Conservation (phyloP, 257 asterid species). For the Capsicum pubescens region DNA sequence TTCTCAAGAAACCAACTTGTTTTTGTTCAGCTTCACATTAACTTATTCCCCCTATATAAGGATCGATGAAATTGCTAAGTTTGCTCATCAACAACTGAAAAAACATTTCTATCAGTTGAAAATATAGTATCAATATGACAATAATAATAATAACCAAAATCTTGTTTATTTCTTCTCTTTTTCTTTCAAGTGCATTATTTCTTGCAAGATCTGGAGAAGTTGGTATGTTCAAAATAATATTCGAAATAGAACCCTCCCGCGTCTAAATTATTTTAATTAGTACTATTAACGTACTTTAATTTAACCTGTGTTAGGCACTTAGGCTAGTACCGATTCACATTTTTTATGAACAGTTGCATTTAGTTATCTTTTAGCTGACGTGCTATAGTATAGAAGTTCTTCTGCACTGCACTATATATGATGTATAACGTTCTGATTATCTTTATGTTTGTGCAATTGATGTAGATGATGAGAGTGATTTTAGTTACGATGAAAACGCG, state of each 20-base stretch:
- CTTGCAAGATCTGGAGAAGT: slow-evolving; percentile 52
- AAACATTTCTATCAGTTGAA: not conserved
- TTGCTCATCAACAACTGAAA: not conserved
- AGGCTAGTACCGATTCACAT: not conserved
- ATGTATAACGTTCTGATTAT: not conserved
- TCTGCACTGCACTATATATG: too few relatives aligned
- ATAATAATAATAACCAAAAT: not conserved
- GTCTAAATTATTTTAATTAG: not conserved
- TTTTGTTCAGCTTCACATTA: not conserved
- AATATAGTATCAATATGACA: not conserved
- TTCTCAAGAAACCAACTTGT: not conserved
- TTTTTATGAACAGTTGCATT: not conserved
- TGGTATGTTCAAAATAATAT: slow-evolving; percentile 36
- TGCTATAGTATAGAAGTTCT: not conserved
- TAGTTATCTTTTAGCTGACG: not conserved
- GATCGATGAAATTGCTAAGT: not conserved
- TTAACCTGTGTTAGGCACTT: too few relatives aligned
- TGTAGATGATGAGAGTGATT: slow-evolving; percentile 66
- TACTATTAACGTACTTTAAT: not conserved
- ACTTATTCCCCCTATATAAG: not conserved
- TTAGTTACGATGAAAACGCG: slow-evolving; percentile 56
- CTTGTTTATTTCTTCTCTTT: not conserved
- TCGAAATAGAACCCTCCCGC: not conserved
- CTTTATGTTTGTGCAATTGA: not conserved
- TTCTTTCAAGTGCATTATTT: slow-evolving; percentile 32